These are phyloP conservation scores for Acarospora socialis DNA, from an alignment of 2,329 filamentous ascomycete genomes.

Conservation along the genomic window DNA sequence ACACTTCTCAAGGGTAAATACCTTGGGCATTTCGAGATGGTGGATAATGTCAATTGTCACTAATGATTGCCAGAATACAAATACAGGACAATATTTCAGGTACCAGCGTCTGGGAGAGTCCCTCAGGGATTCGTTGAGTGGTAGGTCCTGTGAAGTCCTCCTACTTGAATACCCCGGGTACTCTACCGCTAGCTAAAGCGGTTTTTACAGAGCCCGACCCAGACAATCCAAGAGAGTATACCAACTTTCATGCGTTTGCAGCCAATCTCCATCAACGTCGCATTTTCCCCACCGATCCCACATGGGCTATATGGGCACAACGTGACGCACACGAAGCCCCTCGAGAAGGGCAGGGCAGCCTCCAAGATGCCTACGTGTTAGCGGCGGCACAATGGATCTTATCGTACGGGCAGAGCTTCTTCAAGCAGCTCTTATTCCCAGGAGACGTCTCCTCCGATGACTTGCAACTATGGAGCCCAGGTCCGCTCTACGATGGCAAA, in stretches of 20 bases:
- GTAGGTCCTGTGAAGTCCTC: constrained; percentile 1
- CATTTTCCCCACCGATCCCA: background rate
- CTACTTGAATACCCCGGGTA: background rate
- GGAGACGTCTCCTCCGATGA: background rate
- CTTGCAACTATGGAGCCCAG: background rate
- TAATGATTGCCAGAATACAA: background rate
- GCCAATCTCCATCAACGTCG: constrained; percentile 4
- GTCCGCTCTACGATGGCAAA: constrained; percentile 1
- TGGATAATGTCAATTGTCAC: background rate
- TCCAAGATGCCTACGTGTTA: background rate
- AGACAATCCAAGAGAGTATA: constrained; percentile 1
- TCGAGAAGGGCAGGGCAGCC: background rate
- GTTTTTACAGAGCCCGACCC: background rate
- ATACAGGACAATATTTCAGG: background rate
- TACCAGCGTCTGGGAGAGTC: background rate
- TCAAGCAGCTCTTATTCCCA: constrained; percentile 2
- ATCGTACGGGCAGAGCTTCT: constrained; percentile 4
- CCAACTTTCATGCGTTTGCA: constrained; percentile 6
- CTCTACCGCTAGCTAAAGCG: background rate
- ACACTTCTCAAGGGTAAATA: background rate
- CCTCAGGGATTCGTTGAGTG: background rate
- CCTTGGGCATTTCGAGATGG: constrained; percentile 1
- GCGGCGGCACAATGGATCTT: constrained; percentile 3
- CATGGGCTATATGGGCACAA: constrained; percentile 4
- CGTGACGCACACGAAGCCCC: constrained; percentile 2